Conservation (phyloP, 805 yeast species). For the Candida taoyuanica region DNA sequence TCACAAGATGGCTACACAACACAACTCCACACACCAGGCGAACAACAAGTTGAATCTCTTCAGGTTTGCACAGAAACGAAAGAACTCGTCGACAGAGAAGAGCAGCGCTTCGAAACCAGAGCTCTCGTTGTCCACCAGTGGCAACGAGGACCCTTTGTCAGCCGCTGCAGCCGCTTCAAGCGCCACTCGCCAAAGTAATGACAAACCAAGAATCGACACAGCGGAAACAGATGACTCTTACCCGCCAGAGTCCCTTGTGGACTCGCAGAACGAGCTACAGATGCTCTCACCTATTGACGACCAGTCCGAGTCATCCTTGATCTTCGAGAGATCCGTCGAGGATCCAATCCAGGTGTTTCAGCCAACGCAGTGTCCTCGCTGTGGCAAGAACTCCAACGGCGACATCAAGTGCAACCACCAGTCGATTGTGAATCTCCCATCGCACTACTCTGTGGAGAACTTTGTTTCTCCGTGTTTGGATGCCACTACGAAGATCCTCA, state of each 20-base stretch:
- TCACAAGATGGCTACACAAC: no score
- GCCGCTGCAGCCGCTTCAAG: slow-evolving; percentile 9
- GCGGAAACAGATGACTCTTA: slow-evolving; percentile 16
- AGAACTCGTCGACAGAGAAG: slow-evolving; percentile 6
- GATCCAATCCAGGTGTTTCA: slow-evolving; percentile 39
- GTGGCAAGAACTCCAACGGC: slow-evolving; percentile 22
- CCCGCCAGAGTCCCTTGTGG: slow-evolving; percentile 17
- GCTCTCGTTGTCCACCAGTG: slow-evolving; percentile 4
- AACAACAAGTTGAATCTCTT: slow-evolving; percentile 12
- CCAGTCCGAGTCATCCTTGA: slow-evolving; percentile 36
- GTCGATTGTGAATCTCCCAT: slow-evolving; percentile 31
- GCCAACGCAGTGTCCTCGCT: slow-evolving; percentile 26
- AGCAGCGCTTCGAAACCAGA: slow-evolving; percentile 2
- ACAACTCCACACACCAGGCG: slow-evolving; percentile 2
- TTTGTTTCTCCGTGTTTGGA: slow-evolving; percentile 79
- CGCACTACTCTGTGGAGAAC: slow-evolving; percentile 50
- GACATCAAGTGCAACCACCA: slow-evolving; percentile 25
- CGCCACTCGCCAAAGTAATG: slow-evolving; percentile 1
- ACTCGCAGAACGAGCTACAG: slow-evolving; percentile 7
- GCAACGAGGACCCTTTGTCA: slow-evolving; percentile 11
- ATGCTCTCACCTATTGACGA: slow-evolving; percentile 10
- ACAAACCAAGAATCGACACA: slow-evolving; percentile 13
- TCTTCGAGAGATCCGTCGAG: slow-evolving; percentile 65
- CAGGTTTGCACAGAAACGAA: slow-evolving; percentile 11
- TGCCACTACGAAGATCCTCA: slow-evolving; percentile 63